Percentiles rank a stretch among this genome's conserved stretches.
Evolutionary conservation across 1,284 basidiomycete species (phyloP).

Genomic region (Tremellales sp.): DNA sequence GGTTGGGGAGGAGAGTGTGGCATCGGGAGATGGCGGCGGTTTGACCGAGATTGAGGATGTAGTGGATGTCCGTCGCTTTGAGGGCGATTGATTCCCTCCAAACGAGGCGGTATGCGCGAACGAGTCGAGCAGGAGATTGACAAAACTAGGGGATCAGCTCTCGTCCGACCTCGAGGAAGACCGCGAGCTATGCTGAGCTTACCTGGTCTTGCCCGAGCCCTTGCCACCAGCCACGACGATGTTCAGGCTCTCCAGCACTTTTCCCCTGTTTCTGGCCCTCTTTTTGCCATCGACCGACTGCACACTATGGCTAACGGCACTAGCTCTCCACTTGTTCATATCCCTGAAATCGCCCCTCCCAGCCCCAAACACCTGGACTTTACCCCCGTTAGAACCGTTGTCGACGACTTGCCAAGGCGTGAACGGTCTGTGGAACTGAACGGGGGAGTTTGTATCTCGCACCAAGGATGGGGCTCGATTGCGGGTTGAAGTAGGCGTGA

Average conservation of each 20-base stretch:
- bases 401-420: constrained; percentile 19
- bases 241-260: constrained; percentile 25
- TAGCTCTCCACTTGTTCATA: constrained; percentile 1
- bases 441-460: constrained; percentile 1
- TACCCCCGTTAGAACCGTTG: constrained; percentile 2
- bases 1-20: constrained; percentile 9
- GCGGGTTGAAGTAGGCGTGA: background rate
- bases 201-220: constrained; percentile 41
- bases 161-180: background rate
- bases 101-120: too few relatives aligned
- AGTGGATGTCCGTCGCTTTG: background rate
- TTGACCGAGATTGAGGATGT: too few relatives aligned
- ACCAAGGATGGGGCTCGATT: constrained; percentile 9
- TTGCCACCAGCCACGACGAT: constrained; percentile 38
- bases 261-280: constrained; percentile 13
- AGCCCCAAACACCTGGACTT: background rate
- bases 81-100: background rate
- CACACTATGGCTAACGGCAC: constrained; percentile 6
- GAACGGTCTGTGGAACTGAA: constrained; percentile 39
- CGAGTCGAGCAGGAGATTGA: constrained; percentile 14
- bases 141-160: constrained; percentile 10
- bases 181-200: constrained; percentile 1
- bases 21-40: background rate
- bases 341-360: background rate
- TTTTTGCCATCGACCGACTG: background rate